Conservation (phyloP, 1,284 basidiomycete genomes). For the Cutaneotrichosporon sp. region DNA sequence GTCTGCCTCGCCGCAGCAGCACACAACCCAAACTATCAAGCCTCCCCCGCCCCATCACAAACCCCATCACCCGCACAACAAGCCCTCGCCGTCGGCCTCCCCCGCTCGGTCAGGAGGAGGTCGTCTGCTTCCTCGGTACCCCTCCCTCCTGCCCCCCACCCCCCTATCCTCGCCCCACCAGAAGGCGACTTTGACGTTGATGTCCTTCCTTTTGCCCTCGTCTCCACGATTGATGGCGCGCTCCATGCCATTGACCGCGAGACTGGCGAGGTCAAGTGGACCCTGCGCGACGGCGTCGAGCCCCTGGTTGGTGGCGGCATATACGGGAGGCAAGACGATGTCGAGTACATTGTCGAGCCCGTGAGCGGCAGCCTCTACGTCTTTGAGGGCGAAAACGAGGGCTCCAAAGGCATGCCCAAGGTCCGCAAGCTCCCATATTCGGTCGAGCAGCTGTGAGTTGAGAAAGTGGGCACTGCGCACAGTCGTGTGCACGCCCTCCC, state of each 20-base stretch:
- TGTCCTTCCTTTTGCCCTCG: conserved; percentile 49
- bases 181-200: conserved; percentile 44
- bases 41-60: neutral
- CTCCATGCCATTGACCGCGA: conserved; percentile 52
- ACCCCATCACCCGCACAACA: conserved; percentile 5
- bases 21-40: neutral
- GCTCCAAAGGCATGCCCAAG: conserved; percentile 33
- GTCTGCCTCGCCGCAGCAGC: conserved; percentile 15
- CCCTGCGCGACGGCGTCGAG: conserved; percentile 46
- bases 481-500: neutral
- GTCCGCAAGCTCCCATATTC: conserved; percentile 50
- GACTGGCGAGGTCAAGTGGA: conserved; percentile 44
- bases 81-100: conserved; percentile 20
- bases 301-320: conserved; percentile 46
- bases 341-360: conserved; percentile 53
- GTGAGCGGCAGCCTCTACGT: conserved; percentile 51
- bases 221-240: conserved; percentile 52
- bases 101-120: conserved; percentile 5
- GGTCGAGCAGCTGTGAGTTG: conserved; percentile 52
- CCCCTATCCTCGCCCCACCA: neutral
- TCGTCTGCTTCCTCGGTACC: conserved; percentile 1
- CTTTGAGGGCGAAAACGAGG: conserved; percentile 39
- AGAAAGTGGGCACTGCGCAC: neutral
- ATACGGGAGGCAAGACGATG: conserved; percentile 28
- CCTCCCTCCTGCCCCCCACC: neutral